Evolutionary conservation across 169 alveolate genomes (phyloP), one percentile per base, ranked within the genome.

Genomic region (Cryptosporidium bovis): DNA sequence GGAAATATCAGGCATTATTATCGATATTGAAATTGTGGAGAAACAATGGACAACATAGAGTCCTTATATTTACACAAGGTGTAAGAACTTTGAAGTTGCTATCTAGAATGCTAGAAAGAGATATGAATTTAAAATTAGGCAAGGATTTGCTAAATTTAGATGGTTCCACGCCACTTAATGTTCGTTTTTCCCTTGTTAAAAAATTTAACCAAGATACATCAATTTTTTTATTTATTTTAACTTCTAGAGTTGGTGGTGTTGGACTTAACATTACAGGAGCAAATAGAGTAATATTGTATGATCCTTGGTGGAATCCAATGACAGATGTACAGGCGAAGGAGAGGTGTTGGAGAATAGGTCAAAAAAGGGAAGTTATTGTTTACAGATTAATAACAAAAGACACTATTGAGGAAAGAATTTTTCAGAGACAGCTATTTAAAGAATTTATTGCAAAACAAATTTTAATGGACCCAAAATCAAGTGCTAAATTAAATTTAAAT

Each of bases 271-370:
- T 95, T 58, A 92, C 92, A 2, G 94, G 95, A 7, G 97, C 97
- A 15, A 92, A 95, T 67, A 90, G 95, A 48, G 95, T 95, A 10
- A 90, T 95, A 8, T 83, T 95, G n/a, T 91, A 93, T 82, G 97
- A 95, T 40, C 97, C 96, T 4, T 96, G 94, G 77, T 95, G 97
- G 97, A 95, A 95, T 66, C 97, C 97, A 3, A 95, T 93, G 96
- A 92, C 92, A 2, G 96, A 93, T 48, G 82, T 91, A 48, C 94
- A 95, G 82, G 97, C 97, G 1, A 92, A 94, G 6, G 97, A 95
- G 55, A 84, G 97, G n/a, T 93, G 95, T 12, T 90, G 95, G 92
- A 92, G 98, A 83, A 93, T 95, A 1, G 98, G 98, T 15, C 97
- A 96, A 90, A 91, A 92, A 69, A 84, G 90, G 66, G 93, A 92